phyloP scores from a whole-genome alignment of 768 basidiomycete species.

The Artomyces pyxidatus region DNA sequence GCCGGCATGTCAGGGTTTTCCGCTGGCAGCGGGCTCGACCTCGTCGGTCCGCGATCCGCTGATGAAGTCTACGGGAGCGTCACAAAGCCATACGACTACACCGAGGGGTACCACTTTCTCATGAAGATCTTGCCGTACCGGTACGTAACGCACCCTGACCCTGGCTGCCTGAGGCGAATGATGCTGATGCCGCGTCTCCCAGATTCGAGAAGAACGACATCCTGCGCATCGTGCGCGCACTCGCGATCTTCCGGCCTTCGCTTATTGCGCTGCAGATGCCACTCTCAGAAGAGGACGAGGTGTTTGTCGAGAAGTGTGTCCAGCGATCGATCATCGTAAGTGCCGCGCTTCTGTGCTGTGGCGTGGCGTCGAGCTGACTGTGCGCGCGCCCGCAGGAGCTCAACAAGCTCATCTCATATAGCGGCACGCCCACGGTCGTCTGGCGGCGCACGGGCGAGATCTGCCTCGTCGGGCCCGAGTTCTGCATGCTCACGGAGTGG shows the following conservation, averaged over 20 bases:
- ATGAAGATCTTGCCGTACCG: conserved; percentile 87
- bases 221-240: conserved; percentile 84
- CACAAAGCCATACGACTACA: conserved; percentile 83
- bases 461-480: conserved; percentile 93
- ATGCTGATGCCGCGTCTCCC: not conserved
- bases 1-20: not conserved
- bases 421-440: conserved; percentile 93
- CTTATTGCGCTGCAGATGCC: conserved; percentile 98
- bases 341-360: too few species aligned
- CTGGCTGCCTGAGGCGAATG: too few species aligned
- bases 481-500: conserved; percentile 92
- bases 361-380: too few species aligned
- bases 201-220: conserved; percentile 97
- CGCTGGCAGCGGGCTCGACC: conserved; percentile 8
- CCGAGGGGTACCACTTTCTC: conserved; percentile 91
- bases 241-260: conserved; percentile 94
- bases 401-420: conserved; percentile 94
- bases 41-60: conserved; percentile 14
- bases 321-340: conserved; percentile 84
- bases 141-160: conserved; percentile 37
- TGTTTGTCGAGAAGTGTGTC: conserved; percentile 94
- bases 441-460: conserved; percentile 99
- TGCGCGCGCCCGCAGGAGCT: conserved; percentile 59
- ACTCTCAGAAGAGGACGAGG: conserved; percentile 89
- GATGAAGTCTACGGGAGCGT: conserved; percentile 54